Evolutionary conservation across 306 rosid genomes (phyloP).

Genomic region (Gastrolobium villosum): DNA sequence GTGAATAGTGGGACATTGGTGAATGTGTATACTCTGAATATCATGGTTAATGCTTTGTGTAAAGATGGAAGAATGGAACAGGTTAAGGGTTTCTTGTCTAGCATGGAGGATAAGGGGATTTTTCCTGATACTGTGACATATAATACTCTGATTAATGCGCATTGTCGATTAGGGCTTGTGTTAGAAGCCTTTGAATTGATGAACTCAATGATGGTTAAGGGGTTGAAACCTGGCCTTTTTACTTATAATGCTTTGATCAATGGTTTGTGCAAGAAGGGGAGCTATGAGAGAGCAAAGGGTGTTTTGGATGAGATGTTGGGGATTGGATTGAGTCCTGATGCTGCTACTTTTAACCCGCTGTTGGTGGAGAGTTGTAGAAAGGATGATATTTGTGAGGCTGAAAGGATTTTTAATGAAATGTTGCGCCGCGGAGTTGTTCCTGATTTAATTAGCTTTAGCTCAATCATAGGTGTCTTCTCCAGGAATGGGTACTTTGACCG

Average conservation of each 20-base stretch:
- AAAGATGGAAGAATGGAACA: conserved; percentile 67
- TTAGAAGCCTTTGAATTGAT: conserved; percentile 68
- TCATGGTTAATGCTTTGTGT: conserved; percentile 90
- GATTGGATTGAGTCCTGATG: conserved; percentile 73
- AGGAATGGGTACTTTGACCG: conserved; percentile 68
- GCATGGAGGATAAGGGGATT: conserved; percentile 71
- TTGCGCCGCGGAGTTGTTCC: conserved; percentile 62
- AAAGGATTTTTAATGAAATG: conserved; percentile 75
- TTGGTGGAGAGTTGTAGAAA: conserved; percentile 76
- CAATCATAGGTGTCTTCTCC: conserved; percentile 70
- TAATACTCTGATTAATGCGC: conserved; percentile 77
- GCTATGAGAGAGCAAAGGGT: conserved; percentile 62
- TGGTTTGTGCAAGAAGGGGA: conserved; percentile 83
- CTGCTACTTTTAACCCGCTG: conserved; percentile 74
- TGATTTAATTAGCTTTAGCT: conserved; percentile 83
- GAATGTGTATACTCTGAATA: conserved; percentile 84
- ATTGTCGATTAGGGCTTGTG: conserved; percentile 68
- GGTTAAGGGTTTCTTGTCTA: conserved; percentile 61
- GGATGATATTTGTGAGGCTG: conserved; percentile 69
- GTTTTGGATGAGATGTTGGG: conserved; percentile 72
- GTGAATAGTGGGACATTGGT: conserved; percentile 57
- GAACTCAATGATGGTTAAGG: conserved; percentile 58
- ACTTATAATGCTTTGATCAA: conserved; percentile 79
- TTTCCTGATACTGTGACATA: conserved; percentile 78
- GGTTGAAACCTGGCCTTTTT: conserved; percentile 75